Percentiles rank a stretch among this genome's conserved stretches.
phyloP scores from a whole-genome alignment of 495 filamentous ascomycete species.

The Articulospora tetracladia region DNA sequence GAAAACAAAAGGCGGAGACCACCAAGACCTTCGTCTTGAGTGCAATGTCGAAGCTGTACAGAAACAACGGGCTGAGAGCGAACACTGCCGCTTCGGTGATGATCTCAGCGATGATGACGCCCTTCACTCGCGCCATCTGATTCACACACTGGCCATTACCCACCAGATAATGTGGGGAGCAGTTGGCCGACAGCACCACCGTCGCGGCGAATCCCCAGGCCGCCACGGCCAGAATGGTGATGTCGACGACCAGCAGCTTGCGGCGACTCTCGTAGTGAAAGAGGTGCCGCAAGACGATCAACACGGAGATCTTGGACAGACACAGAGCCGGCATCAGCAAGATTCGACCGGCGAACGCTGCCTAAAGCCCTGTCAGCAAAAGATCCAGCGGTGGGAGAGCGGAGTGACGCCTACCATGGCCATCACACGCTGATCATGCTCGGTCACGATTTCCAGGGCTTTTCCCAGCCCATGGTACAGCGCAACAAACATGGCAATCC shows the following conservation, averaged over 20 bases:
- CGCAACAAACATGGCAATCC: constrained; percentile 6
- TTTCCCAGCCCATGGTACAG: constrained; percentile 9
- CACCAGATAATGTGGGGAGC: constrained; percentile 3
- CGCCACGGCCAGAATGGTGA: background rate
- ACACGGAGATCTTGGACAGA: constrained; percentile 6
- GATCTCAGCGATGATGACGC: constrained; percentile 8
- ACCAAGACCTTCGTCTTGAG: constrained; percentile 1
- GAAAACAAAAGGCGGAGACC: constrained; percentile 6
- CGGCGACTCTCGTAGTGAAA: constrained; percentile 6
- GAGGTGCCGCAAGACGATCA: constrained; percentile 6
- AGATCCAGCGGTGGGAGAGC: background rate
- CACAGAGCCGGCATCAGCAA: constrained; percentile 5
- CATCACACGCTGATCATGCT: background rate
- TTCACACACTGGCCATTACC: background rate
- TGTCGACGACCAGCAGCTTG: constrained; percentile 2
- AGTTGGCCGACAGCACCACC: background rate
- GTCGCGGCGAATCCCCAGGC: constrained; percentile 5
- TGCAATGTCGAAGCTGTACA: constrained; percentile 7
- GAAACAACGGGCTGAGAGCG: background rate
- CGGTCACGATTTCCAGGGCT: background rate
- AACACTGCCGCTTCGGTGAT: constrained; percentile 1
- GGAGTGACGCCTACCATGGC: background rate
- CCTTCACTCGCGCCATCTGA: background rate
- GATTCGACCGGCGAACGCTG: constrained; percentile 2
- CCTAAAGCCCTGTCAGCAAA: background rate